phyloP scores from a whole-genome alignment of 306 rosid genomes.

The Medicago lupulina region DNA sequence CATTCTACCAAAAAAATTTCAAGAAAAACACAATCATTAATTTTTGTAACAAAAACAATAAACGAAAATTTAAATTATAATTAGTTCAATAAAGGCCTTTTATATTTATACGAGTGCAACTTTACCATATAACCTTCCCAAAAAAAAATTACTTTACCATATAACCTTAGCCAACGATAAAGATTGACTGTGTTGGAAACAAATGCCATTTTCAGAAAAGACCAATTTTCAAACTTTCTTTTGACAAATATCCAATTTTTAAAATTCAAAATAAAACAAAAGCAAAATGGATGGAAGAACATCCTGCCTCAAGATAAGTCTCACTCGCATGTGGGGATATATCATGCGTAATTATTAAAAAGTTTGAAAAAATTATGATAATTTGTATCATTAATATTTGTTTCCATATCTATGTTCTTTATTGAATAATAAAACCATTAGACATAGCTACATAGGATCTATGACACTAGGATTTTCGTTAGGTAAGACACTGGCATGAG shows the following conservation, averaged over 20 bases:
- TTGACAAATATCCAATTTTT: not conserved
- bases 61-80: no score
- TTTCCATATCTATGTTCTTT: not conserved
- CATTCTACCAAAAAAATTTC: no score
- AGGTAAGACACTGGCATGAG: no score
- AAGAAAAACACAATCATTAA: not conserved
- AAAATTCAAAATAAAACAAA: not conserved
- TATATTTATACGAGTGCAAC: no score
- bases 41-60: no score
- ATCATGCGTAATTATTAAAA: no score
- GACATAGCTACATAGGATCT: no score
- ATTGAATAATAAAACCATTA: no score
- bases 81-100: no score
- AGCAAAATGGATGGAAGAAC: not conserved
- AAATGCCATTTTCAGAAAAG: not conserved
- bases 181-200: not conserved
- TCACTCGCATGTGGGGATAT: not conserved
- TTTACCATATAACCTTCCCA: no score
- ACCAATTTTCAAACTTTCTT: not conserved
- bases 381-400: not conserved
- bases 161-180: not conserved
- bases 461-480: no score
- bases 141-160: no score
- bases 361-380: not conserved
- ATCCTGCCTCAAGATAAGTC: not conserved